Conservation (phyloP, 139 green algal species). For the Chloropicon primus region DNA sequence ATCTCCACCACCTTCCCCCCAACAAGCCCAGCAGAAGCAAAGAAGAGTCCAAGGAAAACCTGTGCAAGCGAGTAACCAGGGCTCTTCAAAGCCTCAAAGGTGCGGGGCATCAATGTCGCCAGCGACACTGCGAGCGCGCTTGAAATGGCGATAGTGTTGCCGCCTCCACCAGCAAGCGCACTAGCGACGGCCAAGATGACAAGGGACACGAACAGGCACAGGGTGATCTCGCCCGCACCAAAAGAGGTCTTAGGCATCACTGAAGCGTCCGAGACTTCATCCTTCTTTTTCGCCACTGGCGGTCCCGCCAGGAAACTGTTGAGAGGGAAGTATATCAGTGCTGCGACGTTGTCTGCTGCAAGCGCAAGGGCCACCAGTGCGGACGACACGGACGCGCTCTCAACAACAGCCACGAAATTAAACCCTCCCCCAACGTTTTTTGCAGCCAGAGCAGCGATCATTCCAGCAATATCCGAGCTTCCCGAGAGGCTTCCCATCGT, state of each 20-base stretch:
- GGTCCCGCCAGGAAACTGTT: slow-evolving; percentile 1
- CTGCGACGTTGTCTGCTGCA: slow-evolving; percentile 13
- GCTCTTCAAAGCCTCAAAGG: background rate
- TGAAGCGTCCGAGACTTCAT: background rate
- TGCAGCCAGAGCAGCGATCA: slow-evolving; percentile 10
- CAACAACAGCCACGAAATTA: slow-evolving; percentile 11
- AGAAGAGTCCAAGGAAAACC: slow-evolving; percentile 8
- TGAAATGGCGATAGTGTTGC: background rate
- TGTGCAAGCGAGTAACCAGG: background rate
- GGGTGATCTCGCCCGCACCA: background rate
- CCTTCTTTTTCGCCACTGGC: background rate
- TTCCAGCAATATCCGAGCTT: slow-evolving; percentile 1
- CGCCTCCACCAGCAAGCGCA: background rate
- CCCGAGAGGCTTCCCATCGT: background rate
- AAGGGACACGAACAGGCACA: slow-evolving; percentile 6
- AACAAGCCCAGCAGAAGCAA: slow-evolving; percentile 8
- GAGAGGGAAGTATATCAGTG: slow-evolving; percentile 18
- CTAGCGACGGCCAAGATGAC: background rate
- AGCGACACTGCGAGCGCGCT: background rate
- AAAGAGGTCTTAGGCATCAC: too few relatives aligned
- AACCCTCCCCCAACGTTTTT: slow-evolving; percentile 20
- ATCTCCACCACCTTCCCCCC: background rate
- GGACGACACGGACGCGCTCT: background rate
- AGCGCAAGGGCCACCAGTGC: background rate
- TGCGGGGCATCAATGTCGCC: background rate